Base-by-base conservation (phyloP, 306 rosid genomes). In the Ammopiptanthus mongolicus region DNA sequence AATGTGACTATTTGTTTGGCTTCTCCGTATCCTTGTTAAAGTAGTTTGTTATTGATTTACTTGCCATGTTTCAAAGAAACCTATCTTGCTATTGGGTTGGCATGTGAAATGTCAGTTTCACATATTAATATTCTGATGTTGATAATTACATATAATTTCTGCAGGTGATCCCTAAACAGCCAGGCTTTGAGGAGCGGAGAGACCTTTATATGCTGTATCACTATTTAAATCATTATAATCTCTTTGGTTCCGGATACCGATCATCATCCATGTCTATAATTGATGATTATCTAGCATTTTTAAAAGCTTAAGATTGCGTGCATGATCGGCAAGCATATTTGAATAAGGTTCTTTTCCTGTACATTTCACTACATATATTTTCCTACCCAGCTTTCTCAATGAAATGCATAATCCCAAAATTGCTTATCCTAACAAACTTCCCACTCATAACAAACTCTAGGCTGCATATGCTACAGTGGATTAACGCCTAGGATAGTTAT, bases 161-260 rank as follows among this genome's bases (percentile, higher is more conserved):
- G 4, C 86, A 95, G 98, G 96, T 91, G 73, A 91, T 90, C 81
- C 96, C 96, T 29, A 95, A 95, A 67, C 98, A 91, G 44, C 88
- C 89, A 5, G 98, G 97, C 31, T 80, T 88, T 83, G 98, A 91
- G 83, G 71, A 91, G 81, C 88, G 98, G 84, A 87, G 82, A 85
- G 96, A 95, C 80, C 91, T 95, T 25, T 95, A 95, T 47, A 65
- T 90, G 89, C 21, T 95, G 77, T 95, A 95, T 81, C 98, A 95
- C 82, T 91, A 95, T 79, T 83, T 95, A 80, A 95, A 95, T 82
- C 96, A 91, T 64, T 95, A 90, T 73, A 95, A 91, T 83, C 98
- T 95, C 84, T 95, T 95, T 21, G 97, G 98, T 56, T 88, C 98
- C 3, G 91, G 98, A 55, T 94, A 94, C 76, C 85, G 95, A 70